Evolutionary conservation across 2,329 filamentous ascomycete genomes (phyloP).

Genomic region (Trichoderma sp.): DNA sequence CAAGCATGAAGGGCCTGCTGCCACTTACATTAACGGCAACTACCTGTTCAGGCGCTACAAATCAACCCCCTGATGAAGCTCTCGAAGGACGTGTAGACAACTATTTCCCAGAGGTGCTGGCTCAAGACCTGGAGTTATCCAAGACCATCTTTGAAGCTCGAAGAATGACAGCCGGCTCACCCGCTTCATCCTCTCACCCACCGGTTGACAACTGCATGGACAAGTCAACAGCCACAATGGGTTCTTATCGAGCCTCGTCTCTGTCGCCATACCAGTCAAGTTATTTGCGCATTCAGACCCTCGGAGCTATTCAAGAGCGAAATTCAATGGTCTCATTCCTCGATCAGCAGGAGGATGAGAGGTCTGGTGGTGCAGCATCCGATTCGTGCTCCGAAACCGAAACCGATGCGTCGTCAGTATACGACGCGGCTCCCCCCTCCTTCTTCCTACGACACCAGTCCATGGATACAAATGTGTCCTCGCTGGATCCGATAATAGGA

Average conservation of each 20-base stretch:
- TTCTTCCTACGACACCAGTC: constrained; percentile 36
- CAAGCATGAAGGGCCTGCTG: constrained; percentile 39
- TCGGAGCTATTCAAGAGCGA: constrained; percentile 37
- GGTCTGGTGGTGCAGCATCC: constrained; percentile 29
- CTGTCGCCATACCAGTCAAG: constrained; percentile 31
- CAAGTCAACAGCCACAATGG: background rate
- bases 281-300: constrained; percentile 30
- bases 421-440: constrained; percentile 33
- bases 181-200: constrained; percentile 29
- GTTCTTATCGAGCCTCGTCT: constrained; percentile 10
- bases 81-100: constrained; percentile 35
- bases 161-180: constrained; percentile 52
- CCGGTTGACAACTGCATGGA: background rate
- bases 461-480: constrained; percentile 37
- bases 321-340: constrained; percentile 37
- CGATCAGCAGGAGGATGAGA: constrained; percentile 24
- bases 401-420: constrained; percentile 29
- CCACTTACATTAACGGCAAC: constrained; percentile 34
- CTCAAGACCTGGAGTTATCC: constrained; percentile 50
- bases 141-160: constrained; percentile 46
- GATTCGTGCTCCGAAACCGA: constrained; percentile 34
- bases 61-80: constrained; percentile 24
- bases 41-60: constrained; percentile 27
- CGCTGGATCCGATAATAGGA: constrained; percentile 32
- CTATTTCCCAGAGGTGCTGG: constrained; percentile 56